A percentile compares a stretch with the other conserved stretches of the same genome.
These are phyloP conservation scores for Sclerotinia glacialis DNA, from an alignment of 2,329 filamentous ascomycete genomes.

Conservation along the genomic window DNA sequence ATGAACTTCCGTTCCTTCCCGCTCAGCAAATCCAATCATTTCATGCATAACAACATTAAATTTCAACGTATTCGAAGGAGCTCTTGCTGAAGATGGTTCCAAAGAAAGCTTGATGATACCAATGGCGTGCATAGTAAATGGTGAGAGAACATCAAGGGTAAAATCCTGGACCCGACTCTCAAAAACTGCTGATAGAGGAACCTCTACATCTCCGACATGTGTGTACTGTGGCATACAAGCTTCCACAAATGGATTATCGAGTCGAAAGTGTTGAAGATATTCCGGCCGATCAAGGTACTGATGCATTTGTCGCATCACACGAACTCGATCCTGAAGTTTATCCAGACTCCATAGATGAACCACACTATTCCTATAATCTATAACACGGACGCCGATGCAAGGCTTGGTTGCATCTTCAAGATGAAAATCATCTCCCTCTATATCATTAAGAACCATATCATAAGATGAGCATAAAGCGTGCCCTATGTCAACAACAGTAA, in stretches of 20 bases:
- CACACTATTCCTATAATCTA: conserved; percentile 83
- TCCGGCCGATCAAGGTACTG: conserved; percentile 95
- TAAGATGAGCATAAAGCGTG: conserved; percentile 91
- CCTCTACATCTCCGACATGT: conserved; percentile 86
- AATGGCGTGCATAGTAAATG: conserved; percentile 85
- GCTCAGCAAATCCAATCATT: conserved; percentile 88
- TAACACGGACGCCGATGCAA: conserved; percentile 83
- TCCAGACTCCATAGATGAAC: conserved; percentile 93
- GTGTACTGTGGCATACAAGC: conserved; percentile 89
- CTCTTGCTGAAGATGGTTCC: conserved; percentile 89
- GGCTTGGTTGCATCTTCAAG: conserved; percentile 82
- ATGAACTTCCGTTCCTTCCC: conserved; percentile 93
- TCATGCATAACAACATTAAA: conserved; percentile 99
- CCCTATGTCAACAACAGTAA: conserved; percentile 83
- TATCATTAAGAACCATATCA: conserved; percentile 90
- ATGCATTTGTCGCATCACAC: conserved; percentile 93
- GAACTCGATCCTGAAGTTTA: conserved; percentile 82
- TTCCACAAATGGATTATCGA: conserved; percentile 92
- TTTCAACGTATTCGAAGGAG: conserved; percentile 87
- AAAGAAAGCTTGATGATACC: conserved; percentile 88
- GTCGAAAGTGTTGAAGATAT: conserved; percentile 86
- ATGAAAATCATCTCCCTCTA: conserved; percentile 77
- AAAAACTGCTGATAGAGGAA: conserved; percentile 89
- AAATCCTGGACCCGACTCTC: conserved; percentile 95
- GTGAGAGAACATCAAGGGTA: conserved; percentile 82